Percentiles rank a stretch among this genome's conserved stretches.
phyloP scores from a whole-genome alignment of 805 yeast species.

The Cyberlindnera meyerae region DNA sequence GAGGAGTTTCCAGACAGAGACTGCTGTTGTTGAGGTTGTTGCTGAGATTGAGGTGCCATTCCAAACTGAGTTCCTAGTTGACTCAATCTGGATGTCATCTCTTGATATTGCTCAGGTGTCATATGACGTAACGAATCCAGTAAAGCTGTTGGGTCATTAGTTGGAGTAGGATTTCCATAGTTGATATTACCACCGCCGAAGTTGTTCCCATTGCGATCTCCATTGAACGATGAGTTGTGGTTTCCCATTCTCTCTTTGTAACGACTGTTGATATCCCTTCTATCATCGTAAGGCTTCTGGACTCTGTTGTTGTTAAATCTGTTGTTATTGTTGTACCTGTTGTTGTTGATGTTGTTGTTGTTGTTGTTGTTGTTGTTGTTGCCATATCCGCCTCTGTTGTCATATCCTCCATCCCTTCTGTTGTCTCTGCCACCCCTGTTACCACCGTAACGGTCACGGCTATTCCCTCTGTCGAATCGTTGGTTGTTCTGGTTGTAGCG shows the following conservation, averaged over 20 bases:
- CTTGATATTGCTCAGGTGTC: slow-evolving; percentile 8
- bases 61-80: too few species aligned
- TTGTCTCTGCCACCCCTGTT: neutral
- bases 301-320: slow-evolving; percentile 5
- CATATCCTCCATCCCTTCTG: neutral
- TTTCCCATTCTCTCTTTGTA: slow-evolving; percentile 7
- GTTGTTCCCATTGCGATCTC: too few species aligned
- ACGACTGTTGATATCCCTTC: slow-evolving; percentile 1
- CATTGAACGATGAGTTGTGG: slow-evolving; percentile 1
- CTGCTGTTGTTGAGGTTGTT: slow-evolving; percentile 5
- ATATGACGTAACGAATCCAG: slow-evolving; percentile 1
- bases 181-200: too few species aligned
- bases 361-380: slow-evolving; percentile 14
- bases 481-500: neutral
- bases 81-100: neutral
- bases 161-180: too few species aligned
- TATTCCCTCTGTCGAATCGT: neutral
- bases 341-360: slow-evolving; percentile 15
- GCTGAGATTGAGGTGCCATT: neutral
- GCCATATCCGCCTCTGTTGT: neutral
- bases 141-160: slow-evolving; percentile 12
- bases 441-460: neutral
- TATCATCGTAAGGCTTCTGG: neutral
- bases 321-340: neutral
- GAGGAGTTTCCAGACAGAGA: neutral